Evolutionary conservation across 2,329 filamentous ascomycete genomes (phyloP).

Genomic region (Diplocarpon rosae): DNA sequence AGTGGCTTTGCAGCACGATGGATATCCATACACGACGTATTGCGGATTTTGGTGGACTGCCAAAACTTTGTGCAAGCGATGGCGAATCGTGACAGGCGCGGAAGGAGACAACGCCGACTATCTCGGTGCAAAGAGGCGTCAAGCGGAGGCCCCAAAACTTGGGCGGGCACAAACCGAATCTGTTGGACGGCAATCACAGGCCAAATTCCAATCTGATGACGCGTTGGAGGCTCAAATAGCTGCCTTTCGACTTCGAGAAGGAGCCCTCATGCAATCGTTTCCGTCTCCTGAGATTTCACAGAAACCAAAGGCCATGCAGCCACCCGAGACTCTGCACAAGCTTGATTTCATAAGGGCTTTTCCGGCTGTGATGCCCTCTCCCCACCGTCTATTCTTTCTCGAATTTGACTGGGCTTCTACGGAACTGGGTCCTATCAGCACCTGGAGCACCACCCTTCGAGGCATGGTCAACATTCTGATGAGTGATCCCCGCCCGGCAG

Average conservation of each 20-base stretch:
- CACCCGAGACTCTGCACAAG: slow-evolving; percentile 2
- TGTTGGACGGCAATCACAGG: neutral
- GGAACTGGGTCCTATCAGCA: slow-evolving; percentile 30
- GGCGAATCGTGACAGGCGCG: slow-evolving; percentile 17
- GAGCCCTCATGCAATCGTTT: slow-evolving; percentile 4
- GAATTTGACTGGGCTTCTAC: slow-evolving; percentile 33
- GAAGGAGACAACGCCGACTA: slow-evolving; percentile 2
- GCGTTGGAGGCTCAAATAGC: slow-evolving; percentile 8
- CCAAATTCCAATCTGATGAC: neutral
- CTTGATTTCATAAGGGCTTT: slow-evolving; percentile 20
- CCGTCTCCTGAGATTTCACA: neutral
- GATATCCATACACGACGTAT: slow-evolving; percentile 4
- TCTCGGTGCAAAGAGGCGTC: slow-evolving; percentile 1
- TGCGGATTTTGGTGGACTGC: slow-evolving; percentile 16
- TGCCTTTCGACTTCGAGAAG: slow-evolving; percentile 9
- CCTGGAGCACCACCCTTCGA: slow-evolving; percentile 32
- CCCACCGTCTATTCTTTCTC: slow-evolving; percentile 23
- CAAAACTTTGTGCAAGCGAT: slow-evolving; percentile 15
- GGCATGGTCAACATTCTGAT: slow-evolving; percentile 29
- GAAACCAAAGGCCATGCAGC: neutral
- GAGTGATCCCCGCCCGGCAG: slow-evolving; percentile 28
- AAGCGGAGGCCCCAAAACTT: slow-evolving; percentile 3
- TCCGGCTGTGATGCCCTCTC: slow-evolving; percentile 10
- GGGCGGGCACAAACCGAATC: slow-evolving; percentile 5
- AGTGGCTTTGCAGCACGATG: slow-evolving; percentile 1